Conservation (phyloP, 495 filamentous ascomycete genomes). For the Chaetomidium leptoderma region DNA sequence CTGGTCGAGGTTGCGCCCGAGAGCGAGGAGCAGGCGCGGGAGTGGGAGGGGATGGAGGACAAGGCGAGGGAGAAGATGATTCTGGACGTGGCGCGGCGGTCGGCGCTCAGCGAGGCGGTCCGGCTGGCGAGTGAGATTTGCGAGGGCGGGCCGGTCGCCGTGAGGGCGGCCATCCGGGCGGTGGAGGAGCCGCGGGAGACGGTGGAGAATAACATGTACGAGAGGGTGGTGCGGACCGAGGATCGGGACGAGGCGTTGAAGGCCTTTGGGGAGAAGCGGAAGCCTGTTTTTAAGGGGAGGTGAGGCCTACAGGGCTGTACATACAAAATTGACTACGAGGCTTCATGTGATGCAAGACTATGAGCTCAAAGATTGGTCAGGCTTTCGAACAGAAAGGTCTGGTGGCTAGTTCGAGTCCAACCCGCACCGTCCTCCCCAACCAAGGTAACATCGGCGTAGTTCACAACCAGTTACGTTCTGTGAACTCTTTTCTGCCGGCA, state of each 20-base stretch:
- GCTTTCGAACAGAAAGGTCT: too few relatives aligned
- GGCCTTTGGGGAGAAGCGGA: constrained; percentile 89
- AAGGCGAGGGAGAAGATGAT: constrained; percentile 29
- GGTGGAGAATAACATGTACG: constrained; percentile 74
- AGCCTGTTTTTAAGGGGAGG: constrained; percentile 71
- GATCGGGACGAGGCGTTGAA: constrained; percentile 81
- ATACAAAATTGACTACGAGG: too few relatives aligned
- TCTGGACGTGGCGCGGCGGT: constrained; percentile 50
- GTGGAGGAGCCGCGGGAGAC: constrained; percentile 62
- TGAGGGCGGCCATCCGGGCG: constrained; percentile 67
- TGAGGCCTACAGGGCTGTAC: constrained; percentile 26
- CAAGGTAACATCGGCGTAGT: too few relatives aligned
- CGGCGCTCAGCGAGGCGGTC: constrained; percentile 68
- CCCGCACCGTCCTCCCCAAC: too few relatives aligned
- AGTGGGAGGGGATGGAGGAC: constrained; percentile 36
- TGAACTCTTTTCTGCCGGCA: neutral
- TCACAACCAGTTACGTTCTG: too few relatives aligned
- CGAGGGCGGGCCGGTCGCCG: constrained; percentile 77
- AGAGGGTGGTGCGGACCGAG: constrained; percentile 70
- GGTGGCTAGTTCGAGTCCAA: too few relatives aligned
- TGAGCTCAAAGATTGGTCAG: too few relatives aligned
- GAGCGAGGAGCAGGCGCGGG: constrained; percentile 45
- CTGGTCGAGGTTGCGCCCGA: constrained; percentile 67
- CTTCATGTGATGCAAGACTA: too few relatives aligned
- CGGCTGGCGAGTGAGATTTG: constrained; percentile 76